Evolutionary conservation across 192 early-diverging fungal species (phyloP), one percentile per base, ranked within the genome.

Genomic region (Linnemannia zychae): DNA sequence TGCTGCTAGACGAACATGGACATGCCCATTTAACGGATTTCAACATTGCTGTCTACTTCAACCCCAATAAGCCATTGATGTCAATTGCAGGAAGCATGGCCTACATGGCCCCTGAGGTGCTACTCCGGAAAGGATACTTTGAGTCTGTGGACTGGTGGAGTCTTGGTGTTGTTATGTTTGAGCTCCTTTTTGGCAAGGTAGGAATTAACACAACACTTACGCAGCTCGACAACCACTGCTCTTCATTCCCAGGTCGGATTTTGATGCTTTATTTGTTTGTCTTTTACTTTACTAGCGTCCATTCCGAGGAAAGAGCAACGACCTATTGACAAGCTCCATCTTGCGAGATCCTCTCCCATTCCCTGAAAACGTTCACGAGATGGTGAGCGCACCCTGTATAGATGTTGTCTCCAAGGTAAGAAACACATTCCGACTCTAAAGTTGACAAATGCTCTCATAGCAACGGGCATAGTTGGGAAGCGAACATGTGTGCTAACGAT

Each of bases 61-160:
- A 90, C 49, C 87, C 88, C 11, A 88, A 90, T 13, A 93, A 93
- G 68, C 92, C 92, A 28, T 85, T 96, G 50, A 90, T 91, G n/a
- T 92, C 92, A 34, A 91, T 95, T 16, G 95, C 96, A 60, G 96
- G 96, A 50, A 94, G 91, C 81, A 93, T 95, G 93, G 95, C 95
- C 7, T 97, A 97, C 74, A 97, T 97, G 96, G 96, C 95, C 0
- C 96, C 96, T 7, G 95, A 96, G 77, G 92, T 96, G 47, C 78
- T 96, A 17, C 87, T 75, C 40, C 88, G 90, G 49, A 90, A 88
- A 38, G 92, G 91, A 3, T 93, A 92, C 49, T 78, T 88, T 67
- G 60, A 82, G 22, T 89, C 89, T 0, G 92, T 92, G 0, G 91
- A 95, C 80, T 95, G 95, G 95, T 97, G 96, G 96, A 95, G 94